Evolutionary conservation across 108 stramenopile genomes (phyloP).

Genomic region (Mediolabrus comicus): DNA sequence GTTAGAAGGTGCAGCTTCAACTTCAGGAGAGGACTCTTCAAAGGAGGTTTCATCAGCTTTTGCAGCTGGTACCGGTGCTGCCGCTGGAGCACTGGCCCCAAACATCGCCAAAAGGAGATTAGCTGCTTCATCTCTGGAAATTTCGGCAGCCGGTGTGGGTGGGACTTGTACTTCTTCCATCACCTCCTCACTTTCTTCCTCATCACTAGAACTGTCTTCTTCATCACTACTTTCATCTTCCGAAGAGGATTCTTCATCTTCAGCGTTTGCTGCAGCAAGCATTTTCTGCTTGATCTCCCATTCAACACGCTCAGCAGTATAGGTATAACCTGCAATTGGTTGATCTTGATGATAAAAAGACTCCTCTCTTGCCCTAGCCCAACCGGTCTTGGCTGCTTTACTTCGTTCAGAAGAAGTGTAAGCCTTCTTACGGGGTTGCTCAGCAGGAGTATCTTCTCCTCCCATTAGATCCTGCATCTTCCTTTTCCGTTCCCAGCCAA

Average conservation of each 20-base stretch:
- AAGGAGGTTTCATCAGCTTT: not conserved
- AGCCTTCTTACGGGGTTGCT: not conserved
- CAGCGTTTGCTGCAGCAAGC: not conserved
- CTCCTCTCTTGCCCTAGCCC: not conserved
- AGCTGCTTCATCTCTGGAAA: not conserved
- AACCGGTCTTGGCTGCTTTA: not conserved
- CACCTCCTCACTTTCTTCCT: not conserved
- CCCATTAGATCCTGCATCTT: not conserved
- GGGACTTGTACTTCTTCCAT: not conserved
- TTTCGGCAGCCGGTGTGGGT: not conserved
- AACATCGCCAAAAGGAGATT: not conserved
- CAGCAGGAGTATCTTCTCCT: not conserved
- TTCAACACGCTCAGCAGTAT: not conserved
- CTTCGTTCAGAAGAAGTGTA: not conserved
- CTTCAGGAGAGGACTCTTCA: not conserved
- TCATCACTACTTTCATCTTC: not conserved
- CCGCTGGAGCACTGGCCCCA: not conserved
- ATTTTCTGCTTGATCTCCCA: not conserved
- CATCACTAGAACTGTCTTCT: not conserved
- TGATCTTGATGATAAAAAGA: not conserved
- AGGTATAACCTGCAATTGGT: not conserved
- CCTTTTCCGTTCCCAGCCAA: not conserved
- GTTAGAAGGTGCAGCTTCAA: not conserved
- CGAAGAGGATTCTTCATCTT: not conserved
- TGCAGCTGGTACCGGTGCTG: slow-evolving; percentile 1